These are phyloP conservation scores for Fusarium ambrosium DNA, from an alignment of 2,329 filamentous ascomycete species.

Conservation along the genomic window DNA sequence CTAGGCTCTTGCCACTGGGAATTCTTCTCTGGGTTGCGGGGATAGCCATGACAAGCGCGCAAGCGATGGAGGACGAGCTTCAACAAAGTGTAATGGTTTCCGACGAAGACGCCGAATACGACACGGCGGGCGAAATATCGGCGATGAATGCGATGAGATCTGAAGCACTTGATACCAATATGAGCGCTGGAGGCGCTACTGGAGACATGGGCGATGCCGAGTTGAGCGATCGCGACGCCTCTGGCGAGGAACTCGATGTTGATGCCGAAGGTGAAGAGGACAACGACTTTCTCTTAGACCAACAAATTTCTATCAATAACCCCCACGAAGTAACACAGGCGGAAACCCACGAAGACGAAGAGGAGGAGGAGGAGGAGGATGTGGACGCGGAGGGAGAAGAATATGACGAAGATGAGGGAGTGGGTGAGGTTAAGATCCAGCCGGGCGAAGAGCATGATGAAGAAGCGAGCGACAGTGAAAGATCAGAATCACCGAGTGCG, in stretches of 20 bases:
- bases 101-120: constrained; percentile 63
- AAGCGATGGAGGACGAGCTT: constrained; percentile 69
- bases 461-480: constrained; percentile 62
- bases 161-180: background rate
- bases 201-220: constrained; percentile 53
- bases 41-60: constrained; percentile 63
- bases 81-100: constrained; percentile 68
- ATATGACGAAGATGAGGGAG: constrained; percentile 65
- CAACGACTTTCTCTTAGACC: constrained; percentile 48
- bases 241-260: constrained; percentile 58
- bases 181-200: constrained; percentile 2
- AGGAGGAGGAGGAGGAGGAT: constrained; percentile 51
- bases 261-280: constrained; percentile 61
- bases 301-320: constrained; percentile 44
- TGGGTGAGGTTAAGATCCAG: constrained; percentile 69
- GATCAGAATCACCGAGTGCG: constrained; percentile 61
- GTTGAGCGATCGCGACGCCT: constrained; percentile 56
- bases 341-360: constrained; percentile 50
- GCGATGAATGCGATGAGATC: constrained; percentile 40
- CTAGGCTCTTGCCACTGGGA: constrained; percentile 23
- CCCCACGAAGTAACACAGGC: constrained; percentile 50
- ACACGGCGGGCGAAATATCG: constrained; percentile 49
- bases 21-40: constrained; percentile 43
- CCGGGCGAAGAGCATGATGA: constrained; percentile 66
- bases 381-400: constrained; percentile 47